A percentile compares a stretch with the other conserved stretches of the same genome.
These are phyloP conservation scores for Botryotinia calthae DNA, from an alignment of 2,329 filamentous ascomycete genomes.

Conservation along the genomic window DNA sequence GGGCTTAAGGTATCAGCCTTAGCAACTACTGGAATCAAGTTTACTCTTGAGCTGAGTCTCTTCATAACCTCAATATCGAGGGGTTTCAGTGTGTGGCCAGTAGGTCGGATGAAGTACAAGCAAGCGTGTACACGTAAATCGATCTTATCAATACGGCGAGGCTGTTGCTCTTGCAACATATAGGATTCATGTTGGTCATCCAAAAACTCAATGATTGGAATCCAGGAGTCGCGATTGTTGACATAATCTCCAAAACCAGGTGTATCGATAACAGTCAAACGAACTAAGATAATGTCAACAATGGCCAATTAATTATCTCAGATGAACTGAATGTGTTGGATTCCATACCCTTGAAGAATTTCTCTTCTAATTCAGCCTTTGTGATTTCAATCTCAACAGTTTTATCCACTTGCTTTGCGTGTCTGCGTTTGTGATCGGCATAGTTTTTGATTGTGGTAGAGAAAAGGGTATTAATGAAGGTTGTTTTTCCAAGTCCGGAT, in stretches of 20 bases:
- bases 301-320: conserved; percentile 4
- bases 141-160: conserved; percentile 96
- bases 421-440: conserved; percentile 98
- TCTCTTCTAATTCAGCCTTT: conserved; percentile 99
- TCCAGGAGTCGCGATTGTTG: conserved; percentile 99
- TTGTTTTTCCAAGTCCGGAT: conserved; percentile 97
- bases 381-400: conserved; percentile 99
- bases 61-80: conserved; percentile 99
- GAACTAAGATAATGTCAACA: conserved; percentile 59
- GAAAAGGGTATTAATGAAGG: conserved; percentile 99
- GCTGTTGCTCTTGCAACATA: conserved; percentile 99
- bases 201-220: conserved; percentile 99
- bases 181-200: conserved; percentile 99
- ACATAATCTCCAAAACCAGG: conserved; percentile 99
- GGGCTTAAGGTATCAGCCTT: conserved; percentile 98
- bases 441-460: conserved; percentile 99
- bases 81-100: conserved; percentile 96
- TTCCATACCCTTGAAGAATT: conserved; percentile 95
- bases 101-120: conserved; percentile 98
- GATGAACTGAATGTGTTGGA: not conserved
- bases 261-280: conserved; percentile 97
- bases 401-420: conserved; percentile 99
- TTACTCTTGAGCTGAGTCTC: conserved; percentile 95
- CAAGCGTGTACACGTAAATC: conserved; percentile 98
- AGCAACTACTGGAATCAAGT: conserved; percentile 96